Evolutionary conservation across 1,139 yeast genomes (phyloP), one percentile per base, ranked within the genome.

Genomic region (Pichia sp.): DNA sequence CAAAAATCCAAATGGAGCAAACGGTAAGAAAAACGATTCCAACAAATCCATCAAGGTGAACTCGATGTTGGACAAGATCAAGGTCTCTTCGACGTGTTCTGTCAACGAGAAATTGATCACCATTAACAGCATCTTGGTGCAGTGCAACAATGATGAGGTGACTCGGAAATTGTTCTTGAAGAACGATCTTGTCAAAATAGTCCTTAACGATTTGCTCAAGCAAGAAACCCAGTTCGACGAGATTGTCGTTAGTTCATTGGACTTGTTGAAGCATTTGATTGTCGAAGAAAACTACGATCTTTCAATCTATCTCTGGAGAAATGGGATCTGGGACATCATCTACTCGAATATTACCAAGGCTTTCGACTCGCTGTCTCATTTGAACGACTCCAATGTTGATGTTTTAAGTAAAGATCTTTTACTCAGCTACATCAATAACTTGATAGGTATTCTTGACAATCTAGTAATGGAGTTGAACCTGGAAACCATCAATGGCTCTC

Each of bases 261-360:
- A 96, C 1, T 74, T 92, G 51, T 72, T 93, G 61, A 79, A 97
- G 67, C 90, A 88, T 66, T 66, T 92, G 53, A 85, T 86, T 4
- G 76, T 89, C 51, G 96, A 90, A 67, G 96, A 90, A 71, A 98
- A 97, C n/a, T 84, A 89, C 63, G 96, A 89, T 60, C 79, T 89
- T 33, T 82, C 91, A 42, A 79, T 81, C 34, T 82, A 80, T 67
- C 70, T 87, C 55, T 87, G 95, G 88, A 80, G 97, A 68, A 83
- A 84, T 31, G 83, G 87, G 58, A 81, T 93, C 50, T 84, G 96
- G 85, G 74, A 79, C 0, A 71, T 80, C 20, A 74, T 91, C 42
- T 79, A 77, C 50, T 60, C 67, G 16, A 64, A 67, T 6, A 79
- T 84, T 1, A 70, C 86, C 0, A 84, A 84, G 61, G 76, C 83